phyloP scores from a whole-genome alignment of 768 basidiomycete genomes.

The Boletus pseudo-olivaceus region DNA sequence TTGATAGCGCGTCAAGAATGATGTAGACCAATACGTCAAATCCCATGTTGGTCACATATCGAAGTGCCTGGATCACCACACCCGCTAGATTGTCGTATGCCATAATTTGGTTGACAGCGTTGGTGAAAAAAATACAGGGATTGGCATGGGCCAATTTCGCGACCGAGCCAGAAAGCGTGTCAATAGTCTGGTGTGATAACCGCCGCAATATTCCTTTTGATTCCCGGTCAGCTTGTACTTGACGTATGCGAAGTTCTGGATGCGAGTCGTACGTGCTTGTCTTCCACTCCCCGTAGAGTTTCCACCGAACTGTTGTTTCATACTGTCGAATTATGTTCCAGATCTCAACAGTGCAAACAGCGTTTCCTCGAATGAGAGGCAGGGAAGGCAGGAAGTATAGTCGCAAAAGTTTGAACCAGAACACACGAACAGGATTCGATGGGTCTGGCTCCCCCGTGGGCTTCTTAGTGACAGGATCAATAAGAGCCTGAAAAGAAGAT shows the following conservation, averaged over 20 bases:
- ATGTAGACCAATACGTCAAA: conserved; percentile 91
- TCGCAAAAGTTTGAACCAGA: conserved; percentile 84
- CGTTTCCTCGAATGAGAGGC: conserved; percentile 79
- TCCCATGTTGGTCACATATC: conserved; percentile 88
- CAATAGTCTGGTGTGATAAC: conserved; percentile 78
- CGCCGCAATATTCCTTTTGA: conserved; percentile 87
- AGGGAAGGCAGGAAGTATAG: conserved; percentile 82
- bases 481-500: conserved; percentile 34
- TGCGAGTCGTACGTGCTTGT: conserved; percentile 65
- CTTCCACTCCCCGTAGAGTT: conserved; percentile 95
- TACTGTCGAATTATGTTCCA: conserved; percentile 87
- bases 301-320: conserved; percentile 79
- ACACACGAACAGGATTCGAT: conserved; percentile 58
- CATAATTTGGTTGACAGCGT: conserved; percentile 92
- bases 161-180: conserved; percentile 79
- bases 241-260: conserved; percentile 74
- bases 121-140: conserved; percentile 85
- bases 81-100: conserved; percentile 91
- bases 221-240: conserved; percentile 82
- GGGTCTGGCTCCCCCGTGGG: conserved; percentile 51
- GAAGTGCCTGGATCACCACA: conserved; percentile 84
- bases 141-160: conserved; percentile 95
- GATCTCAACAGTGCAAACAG: conserved; percentile 85
- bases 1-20: conserved; percentile 82
- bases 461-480: conserved; percentile 63